Evolutionary conservation across 1,139 yeast species (phyloP).

Genomic region (Yamadazyma friedrichii): DNA sequence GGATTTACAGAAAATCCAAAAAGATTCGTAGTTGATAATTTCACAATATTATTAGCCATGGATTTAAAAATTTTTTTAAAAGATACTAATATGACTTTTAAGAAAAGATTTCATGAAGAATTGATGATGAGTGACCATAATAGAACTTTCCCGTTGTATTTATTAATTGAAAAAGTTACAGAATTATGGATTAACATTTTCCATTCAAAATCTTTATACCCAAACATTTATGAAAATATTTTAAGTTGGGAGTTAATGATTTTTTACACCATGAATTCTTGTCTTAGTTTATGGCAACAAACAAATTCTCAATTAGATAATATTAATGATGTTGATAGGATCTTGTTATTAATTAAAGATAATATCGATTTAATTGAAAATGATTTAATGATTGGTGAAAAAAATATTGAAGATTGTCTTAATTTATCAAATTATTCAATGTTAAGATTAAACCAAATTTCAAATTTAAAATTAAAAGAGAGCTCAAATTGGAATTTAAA

Average conservation of each 20-base stretch:
- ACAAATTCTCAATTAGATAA: constrained; percentile 53
- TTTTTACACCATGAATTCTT: constrained; percentile 53
- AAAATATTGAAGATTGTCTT: constrained; percentile 43
- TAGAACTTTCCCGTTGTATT: constrained; percentile 43
- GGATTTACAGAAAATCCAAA: constrained; percentile 49
- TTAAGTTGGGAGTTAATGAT: constrained; percentile 59
- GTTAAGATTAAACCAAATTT: constrained; percentile 57
- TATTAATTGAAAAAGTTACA: constrained; percentile 37
- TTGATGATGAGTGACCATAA: constrained; percentile 48
- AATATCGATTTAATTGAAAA: constrained; percentile 31
- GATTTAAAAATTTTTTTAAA: constrained; percentile 52
- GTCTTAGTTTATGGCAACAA: constrained; percentile 67
- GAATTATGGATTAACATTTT: constrained; percentile 41
- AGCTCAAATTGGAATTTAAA: constrained; percentile 33
- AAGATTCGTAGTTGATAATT: constrained; percentile 41
- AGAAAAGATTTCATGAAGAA: constrained; percentile 59
- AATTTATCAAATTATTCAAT: constrained; percentile 43
- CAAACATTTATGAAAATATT: constrained; percentile 43
- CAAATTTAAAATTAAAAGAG: constrained; percentile 36
- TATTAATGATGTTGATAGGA: constrained; percentile 48
- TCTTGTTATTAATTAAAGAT: constrained; percentile 39
- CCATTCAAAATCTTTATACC: constrained; percentile 30
- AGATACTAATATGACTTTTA: constrained; percentile 56
- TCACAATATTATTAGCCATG: constrained; percentile 43
- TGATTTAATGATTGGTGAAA: constrained; percentile 20